Evolutionary conservation across 148 eudicot species (phyloP), one percentile per base, ranked within the genome.

Genomic region (Rhododendron simsii): DNA sequence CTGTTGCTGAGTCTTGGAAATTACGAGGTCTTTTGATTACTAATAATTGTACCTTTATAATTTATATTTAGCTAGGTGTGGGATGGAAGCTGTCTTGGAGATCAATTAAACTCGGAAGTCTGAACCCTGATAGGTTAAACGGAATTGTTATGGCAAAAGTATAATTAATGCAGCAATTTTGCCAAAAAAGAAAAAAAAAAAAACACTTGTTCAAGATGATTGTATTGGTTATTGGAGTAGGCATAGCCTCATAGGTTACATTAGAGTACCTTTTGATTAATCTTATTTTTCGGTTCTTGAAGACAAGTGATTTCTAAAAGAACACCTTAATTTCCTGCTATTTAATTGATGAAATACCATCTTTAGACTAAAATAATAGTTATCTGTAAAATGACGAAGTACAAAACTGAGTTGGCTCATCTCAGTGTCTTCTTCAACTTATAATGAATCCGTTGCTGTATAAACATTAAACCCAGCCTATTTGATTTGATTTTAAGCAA

Each of bases 51-150:
- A 44, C 53, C 15, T 71, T 16, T 3, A 55, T 55, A 55, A 14
- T 55, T 55, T 55, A 55, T 73, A 6, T 45, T 48, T 83, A 63
- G 61, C 21, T 4, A 15, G 65, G 10, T 50, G 65, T 33, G 73
- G 33, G 80, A 84, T 48, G 85, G 65, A 45, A 84, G 79, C 79
- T 84, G 80, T 50, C 80, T 30, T 84, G 47, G 65, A 71, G 65
- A 11, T 78, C 65, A 73, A 18, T 15, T 84, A 7, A 35, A 45
- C 26, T 48, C 47, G 9, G 11, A 45, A 30, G 15, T 5, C 45
- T 41, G 45, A 41, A 41, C 45, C 80, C 14, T 16, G 33, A 21
- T 1, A 16, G 74, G 14, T 44, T 69, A 45, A 67, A 61, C 7
- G 14, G 30, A 9, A 0, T 37, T 30, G 28, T 63, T 37, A 13